Conservation (phyloP, 768 basidiomycete genomes). For the Lenzites betulinus region DNA sequence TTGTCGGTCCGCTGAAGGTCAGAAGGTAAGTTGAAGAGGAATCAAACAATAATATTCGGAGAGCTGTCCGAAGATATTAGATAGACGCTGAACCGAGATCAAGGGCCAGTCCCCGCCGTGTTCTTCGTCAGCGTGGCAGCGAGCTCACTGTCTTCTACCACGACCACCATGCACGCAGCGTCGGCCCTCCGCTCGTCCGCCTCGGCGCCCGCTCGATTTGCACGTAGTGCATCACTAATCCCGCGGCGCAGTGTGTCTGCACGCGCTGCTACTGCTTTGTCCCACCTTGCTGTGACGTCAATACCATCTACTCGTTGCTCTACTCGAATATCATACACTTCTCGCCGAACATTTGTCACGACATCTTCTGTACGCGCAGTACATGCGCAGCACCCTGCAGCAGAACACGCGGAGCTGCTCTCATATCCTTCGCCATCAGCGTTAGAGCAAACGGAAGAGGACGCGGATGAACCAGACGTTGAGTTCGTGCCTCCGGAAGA, state of each 20-base stretch:
- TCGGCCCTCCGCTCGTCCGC: constrained; percentile 8
- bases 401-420: constrained; percentile 43
- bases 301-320: background rate
- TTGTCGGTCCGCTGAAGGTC: constrained; percentile 6
- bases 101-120: background rate
- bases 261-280: background rate
- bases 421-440: constrained; percentile 45
- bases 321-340: background rate
- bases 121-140: constrained; percentile 9
- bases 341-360: constrained; percentile 16
- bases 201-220: constrained; percentile 3
- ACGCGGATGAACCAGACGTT: constrained; percentile 63
- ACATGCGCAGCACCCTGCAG: constrained; percentile 44
- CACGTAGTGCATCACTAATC: background rate
- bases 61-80: background rate
- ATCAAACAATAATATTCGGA: no score
- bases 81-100: constrained; percentile 3
- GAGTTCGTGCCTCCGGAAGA: constrained; percentile 56
- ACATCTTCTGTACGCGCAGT: constrained; percentile 31
- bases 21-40: no score
- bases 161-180: constrained; percentile 12
- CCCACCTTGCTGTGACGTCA: no score
- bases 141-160: constrained; percentile 2
- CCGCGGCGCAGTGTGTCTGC: background rate
- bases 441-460: constrained; percentile 43